A percentile compares a stretch with the other conserved stretches of the same genome.
phyloP scores from a whole-genome alignment of 2,329 filamentous ascomycete genomes.

The Cercospora janseana region DNA sequence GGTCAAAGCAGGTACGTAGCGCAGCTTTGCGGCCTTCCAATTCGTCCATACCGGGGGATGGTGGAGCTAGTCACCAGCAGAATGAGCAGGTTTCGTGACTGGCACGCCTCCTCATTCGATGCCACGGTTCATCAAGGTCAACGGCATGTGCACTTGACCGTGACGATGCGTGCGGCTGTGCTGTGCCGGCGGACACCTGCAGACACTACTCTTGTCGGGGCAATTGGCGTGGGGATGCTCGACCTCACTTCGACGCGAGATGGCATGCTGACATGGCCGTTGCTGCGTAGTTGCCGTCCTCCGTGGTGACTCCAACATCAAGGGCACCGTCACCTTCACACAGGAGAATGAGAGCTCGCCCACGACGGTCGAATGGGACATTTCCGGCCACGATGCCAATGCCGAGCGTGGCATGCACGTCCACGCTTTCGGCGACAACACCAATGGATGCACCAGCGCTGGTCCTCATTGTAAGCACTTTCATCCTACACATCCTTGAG shows the following conservation, averaged over 20 bases:
- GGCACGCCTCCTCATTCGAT: slow-evolving; percentile 21
- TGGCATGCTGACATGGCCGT: slow-evolving; percentile 19
- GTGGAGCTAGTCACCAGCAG: slow-evolving; percentile 36
- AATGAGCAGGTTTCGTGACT: slow-evolving; percentile 37
- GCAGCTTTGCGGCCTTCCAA: slow-evolving; percentile 14
- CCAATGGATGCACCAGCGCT: slow-evolving; percentile 98
- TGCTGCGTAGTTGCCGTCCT: slow-evolving; percentile 75
- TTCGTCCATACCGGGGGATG: slow-evolving; percentile 34
- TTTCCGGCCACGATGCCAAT: slow-evolving; percentile 88
- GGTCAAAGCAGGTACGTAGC: slow-evolving; percentile 90
- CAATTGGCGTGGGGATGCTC: background rate
- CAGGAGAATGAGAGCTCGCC: slow-evolving; percentile 77
- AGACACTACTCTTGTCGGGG: background rate
- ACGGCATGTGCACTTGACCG: background rate
- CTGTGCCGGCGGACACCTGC: background rate
- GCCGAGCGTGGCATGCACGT: slow-evolving; percentile 98
- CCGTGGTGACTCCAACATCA: slow-evolving; percentile 95
- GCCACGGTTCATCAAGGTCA: slow-evolving; percentile 27
- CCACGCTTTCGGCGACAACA: slow-evolving; percentile 99
- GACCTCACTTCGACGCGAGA: background rate
- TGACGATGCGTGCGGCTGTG: background rate
- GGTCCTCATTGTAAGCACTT: slow-evolving; percentile 83
- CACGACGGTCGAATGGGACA: slow-evolving; percentile 89
- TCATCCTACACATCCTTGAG: background rate
- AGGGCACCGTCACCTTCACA: slow-evolving; percentile 92